Conservation (phyloP, 352 stramenopile species). For the Globisporangium radiosum region DNA sequence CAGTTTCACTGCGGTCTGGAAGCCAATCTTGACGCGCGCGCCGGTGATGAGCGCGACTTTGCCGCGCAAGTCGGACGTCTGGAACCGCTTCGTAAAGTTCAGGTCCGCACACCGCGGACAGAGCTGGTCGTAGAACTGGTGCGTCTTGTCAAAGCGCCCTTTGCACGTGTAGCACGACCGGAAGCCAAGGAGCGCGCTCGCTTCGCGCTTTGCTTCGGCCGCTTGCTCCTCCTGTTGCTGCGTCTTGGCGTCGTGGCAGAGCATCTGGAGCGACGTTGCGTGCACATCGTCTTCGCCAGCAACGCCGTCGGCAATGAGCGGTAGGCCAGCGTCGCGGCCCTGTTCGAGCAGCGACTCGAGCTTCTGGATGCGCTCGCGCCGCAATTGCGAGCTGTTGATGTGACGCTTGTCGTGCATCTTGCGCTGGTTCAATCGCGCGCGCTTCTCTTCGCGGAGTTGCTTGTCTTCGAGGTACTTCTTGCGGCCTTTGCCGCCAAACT, state of each 20-base stretch:
- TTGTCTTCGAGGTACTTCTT: slow-evolving; percentile 89
- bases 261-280: slow-evolving; percentile 48
- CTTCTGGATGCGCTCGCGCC: slow-evolving; percentile 88
- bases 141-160: slow-evolving; percentile 90
- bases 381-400: slow-evolving; percentile 89
- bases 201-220: slow-evolving; percentile 42
- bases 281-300: slow-evolving; percentile 60
- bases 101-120: slow-evolving; percentile 91
- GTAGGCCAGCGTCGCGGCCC: slow-evolving; percentile 58
- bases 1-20: slow-evolving; percentile 92
- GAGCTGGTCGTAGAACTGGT: slow-evolving; percentile 96
- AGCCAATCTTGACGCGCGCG: slow-evolving; percentile 96
- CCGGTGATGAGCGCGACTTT: slow-evolving; percentile 93
- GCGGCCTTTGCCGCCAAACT: slow-evolving; percentile 73
- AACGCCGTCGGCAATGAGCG: slow-evolving; percentile 91
- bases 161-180: slow-evolving; percentile 97
- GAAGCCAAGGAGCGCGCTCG: slow-evolving; percentile 62
- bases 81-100: slow-evolving; percentile 94
- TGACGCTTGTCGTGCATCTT: slow-evolving; percentile 91
- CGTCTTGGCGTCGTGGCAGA: slow-evolving; percentile 48
- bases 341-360: slow-evolving; percentile 87
- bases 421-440: slow-evolving; percentile 72
- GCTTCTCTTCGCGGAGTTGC: slow-evolving; percentile 80
- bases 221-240: slow-evolving; percentile 47
- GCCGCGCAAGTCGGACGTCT: slow-evolving; percentile 82